Percentiles rank a stretch among this genome's conserved stretches.
These are phyloP conservation scores for Eutrema yunnanense DNA, from an alignment of 345 rosid species.

Conservation along the genomic window DNA sequence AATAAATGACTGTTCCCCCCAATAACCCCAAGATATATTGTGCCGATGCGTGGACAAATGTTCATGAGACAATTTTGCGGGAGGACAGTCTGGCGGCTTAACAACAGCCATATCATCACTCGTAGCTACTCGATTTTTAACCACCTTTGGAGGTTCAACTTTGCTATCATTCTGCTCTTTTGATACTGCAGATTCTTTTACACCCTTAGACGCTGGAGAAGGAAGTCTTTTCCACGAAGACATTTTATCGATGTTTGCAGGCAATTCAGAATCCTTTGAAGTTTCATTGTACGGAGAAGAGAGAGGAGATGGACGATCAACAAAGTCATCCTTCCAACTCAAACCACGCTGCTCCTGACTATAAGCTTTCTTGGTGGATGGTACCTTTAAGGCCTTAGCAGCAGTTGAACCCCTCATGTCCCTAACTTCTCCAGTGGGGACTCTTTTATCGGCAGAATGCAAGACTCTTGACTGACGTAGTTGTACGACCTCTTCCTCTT, in stretches of 20 bases:
- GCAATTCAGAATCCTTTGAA: constrained; percentile 49
- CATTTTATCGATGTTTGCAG: constrained; percentile 55
- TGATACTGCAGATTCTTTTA: constrained; percentile 38
- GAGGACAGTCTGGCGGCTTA: constrained; percentile 38
- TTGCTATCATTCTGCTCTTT: constrained; percentile 46
- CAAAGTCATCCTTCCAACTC: constrained; percentile 54
- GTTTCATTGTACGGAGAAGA: constrained; percentile 28
- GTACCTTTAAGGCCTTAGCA: constrained; percentile 43
- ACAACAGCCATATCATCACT: constrained; percentile 39
- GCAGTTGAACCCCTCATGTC: constrained; percentile 43
- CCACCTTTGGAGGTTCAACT: constrained; percentile 36
- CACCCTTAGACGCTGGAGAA: constrained; percentile 48
- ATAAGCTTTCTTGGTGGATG: constrained; percentile 64
- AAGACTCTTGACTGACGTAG: constrained; percentile 66
- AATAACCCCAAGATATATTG: constrained; percentile 78
- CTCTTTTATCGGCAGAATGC: constrained; percentile 56
- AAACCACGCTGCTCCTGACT: constrained; percentile 87
- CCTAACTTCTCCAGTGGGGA: constrained; percentile 28
- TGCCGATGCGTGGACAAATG: constrained; percentile 53
- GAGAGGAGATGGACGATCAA: constrained; percentile 33
- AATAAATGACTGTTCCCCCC: constrained; percentile 67
- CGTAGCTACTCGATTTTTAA: constrained; percentile 32
- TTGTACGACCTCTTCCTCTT: constrained; percentile 54
- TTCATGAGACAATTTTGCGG: constrained; percentile 44
- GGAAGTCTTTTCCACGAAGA: constrained; percentile 87